Percentiles rank a stretch among this genome's conserved stretches.
These are phyloP conservation scores for Hypholoma fasciculare DNA, from an alignment of 768 basidiomycete genomes.

Conservation along the genomic window DNA sequence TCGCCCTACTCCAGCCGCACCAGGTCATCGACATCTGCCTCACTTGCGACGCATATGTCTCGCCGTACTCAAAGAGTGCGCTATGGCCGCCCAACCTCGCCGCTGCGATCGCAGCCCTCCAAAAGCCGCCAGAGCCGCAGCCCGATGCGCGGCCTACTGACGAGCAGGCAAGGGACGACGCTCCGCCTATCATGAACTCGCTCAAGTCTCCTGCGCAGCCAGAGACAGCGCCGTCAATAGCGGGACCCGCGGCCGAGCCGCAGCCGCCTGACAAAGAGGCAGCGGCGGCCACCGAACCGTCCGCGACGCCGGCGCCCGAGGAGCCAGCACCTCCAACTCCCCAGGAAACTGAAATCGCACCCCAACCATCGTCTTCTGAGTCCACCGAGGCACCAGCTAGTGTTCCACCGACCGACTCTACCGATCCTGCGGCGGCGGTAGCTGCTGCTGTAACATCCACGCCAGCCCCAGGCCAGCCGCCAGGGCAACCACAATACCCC, in stretches of 20 bases:
- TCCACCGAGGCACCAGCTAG: neutral
- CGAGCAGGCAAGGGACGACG: slow-evolving; percentile 18
- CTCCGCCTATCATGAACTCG: slow-evolving; percentile 26
- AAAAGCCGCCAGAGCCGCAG: slow-evolving; percentile 26
- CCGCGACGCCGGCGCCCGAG: slow-evolving; percentile 4
- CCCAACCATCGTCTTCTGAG: neutral
- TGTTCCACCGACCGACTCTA: too few relatives aligned
- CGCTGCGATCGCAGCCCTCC: slow-evolving; percentile 58
- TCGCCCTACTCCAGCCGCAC: slow-evolving; percentile 61
- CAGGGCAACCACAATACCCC: slow-evolving; percentile 31
- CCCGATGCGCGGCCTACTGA: slow-evolving; percentile 3
- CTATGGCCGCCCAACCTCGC: slow-evolving; percentile 75
- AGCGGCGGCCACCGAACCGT: slow-evolving; percentile 7
- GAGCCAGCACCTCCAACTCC: neutral
- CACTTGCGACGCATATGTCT: slow-evolving; percentile 67
- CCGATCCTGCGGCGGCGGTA: too few relatives aligned
- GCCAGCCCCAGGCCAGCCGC: slow-evolving; percentile 12
- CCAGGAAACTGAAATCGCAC: neutral
- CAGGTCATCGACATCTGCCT: slow-evolving; percentile 83
- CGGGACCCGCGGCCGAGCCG: slow-evolving; percentile 19
- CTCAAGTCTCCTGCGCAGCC: slow-evolving; percentile 15
- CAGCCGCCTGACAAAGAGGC: slow-evolving; percentile 20
- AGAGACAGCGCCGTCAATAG: slow-evolving; percentile 6
- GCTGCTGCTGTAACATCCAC: slow-evolving; percentile 13
- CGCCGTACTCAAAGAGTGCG: slow-evolving; percentile 59